phyloP scores from a whole-genome alignment of 2,329 filamentous ascomycete species.

The Anthostomella pinea region DNA sequence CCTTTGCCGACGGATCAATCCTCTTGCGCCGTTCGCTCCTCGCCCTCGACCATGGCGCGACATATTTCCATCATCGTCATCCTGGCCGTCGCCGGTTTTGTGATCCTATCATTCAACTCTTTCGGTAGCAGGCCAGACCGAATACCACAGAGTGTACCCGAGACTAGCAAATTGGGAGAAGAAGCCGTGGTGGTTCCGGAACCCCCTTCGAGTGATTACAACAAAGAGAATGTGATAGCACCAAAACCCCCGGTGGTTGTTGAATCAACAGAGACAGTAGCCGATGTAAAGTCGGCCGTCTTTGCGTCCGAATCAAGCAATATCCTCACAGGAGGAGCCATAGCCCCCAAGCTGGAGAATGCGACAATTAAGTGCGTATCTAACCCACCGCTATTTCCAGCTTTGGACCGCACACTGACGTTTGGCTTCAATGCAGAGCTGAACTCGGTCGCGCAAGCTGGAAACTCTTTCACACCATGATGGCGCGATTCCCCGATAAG shows the following conservation, averaged over 20 bases:
- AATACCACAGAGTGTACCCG: slow-evolving; percentile 21
- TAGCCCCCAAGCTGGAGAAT: slow-evolving; percentile 79
- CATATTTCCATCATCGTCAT: slow-evolving; percentile 54
- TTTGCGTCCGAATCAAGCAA: slow-evolving; percentile 42
- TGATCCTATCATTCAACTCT: slow-evolving; percentile 58
- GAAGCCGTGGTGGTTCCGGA: slow-evolving; percentile 1
- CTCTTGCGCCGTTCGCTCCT: not conserved
- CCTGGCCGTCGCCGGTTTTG: slow-evolving; percentile 53
- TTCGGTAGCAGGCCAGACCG: slow-evolving; percentile 32
- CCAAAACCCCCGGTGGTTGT: slow-evolving; percentile 6
- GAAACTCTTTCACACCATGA: slow-evolving; percentile 70
- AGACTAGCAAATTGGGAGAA: slow-evolving; percentile 25
- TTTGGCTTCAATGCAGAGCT: slow-evolving; percentile 38
- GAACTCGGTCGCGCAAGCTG: slow-evolving; percentile 67
- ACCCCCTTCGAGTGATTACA: not conserved
- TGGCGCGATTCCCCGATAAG: slow-evolving; percentile 65
- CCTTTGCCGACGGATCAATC: too few species aligned
- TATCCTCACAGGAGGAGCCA: slow-evolving; percentile 65
- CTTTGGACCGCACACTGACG: slow-evolving; percentile 10
- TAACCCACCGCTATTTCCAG: too few species aligned
- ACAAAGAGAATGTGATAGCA: slow-evolving; percentile 3
- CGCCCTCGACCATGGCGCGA: slow-evolving; percentile 44
- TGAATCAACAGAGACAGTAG: slow-evolving; percentile 12
- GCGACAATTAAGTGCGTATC: slow-evolving; percentile 73
- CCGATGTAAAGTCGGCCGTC: slow-evolving; percentile 34